phyloP scores from a whole-genome alignment of 306 rosid species.

The Inga leiocalycina region DNA sequence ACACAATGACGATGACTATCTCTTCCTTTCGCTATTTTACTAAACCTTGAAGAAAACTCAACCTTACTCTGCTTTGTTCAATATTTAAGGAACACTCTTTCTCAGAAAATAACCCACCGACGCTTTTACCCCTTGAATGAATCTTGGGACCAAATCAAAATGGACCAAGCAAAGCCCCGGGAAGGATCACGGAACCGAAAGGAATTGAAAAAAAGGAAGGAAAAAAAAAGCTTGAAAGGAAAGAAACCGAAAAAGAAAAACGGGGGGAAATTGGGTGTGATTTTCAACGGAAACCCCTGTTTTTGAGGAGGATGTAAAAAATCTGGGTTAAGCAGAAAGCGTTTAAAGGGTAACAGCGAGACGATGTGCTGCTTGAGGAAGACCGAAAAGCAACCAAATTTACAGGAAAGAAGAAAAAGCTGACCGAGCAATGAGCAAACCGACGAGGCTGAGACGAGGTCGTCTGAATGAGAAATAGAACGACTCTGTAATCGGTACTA shows the following conservation, averaged over 20 bases:
- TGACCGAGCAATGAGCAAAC: constrained; percentile 2
- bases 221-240: constrained; percentile 9
- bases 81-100: constrained; percentile 39
- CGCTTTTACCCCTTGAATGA: constrained; percentile 38
- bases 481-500: not conserved
- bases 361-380: constrained; percentile 2
- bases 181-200: not conserved
- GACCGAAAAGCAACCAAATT: constrained; percentile 23
- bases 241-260: constrained; percentile 14
- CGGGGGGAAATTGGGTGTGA: not conserved
- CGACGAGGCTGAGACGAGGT: not conserved
- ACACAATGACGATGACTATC: constrained; percentile 11
- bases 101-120: constrained; percentile 7
- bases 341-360: constrained; percentile 25
- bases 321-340: not conserved
- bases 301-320: not conserved
- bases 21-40: constrained; percentile 30
- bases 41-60: constrained; percentile 64
- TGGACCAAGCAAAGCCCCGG: not conserved
- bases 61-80: constrained; percentile 38
- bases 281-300: constrained; percentile 9
- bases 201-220: too few relatives aligned
- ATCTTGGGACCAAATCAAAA: constrained; percentile 49
- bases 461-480: not conserved
- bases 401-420: constrained; percentile 28